These are phyloP conservation scores for Platismatia glauca DNA, from an alignment of 495 filamentous ascomycete genomes.

Conservation along the genomic window DNA sequence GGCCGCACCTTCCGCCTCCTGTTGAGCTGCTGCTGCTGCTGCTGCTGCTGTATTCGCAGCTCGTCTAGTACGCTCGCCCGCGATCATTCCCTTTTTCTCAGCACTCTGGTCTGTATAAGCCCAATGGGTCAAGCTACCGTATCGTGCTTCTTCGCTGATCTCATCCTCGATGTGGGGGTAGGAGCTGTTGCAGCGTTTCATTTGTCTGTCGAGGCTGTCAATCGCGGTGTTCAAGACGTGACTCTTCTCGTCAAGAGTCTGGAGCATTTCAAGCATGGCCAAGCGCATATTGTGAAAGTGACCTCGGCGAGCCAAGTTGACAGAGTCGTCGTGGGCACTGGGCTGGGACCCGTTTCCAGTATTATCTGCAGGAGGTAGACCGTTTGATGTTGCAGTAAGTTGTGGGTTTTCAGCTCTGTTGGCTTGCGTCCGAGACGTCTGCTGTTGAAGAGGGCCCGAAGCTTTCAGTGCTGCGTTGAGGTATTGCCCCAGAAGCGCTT, in stretches of 20 bases:
- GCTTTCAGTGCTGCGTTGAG: conserved; percentile 57
- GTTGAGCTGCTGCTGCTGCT: conserved; percentile 57
- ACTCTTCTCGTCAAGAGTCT: conserved; percentile 90
- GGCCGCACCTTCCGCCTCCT: conserved; percentile 67
- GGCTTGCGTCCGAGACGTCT: not conserved
- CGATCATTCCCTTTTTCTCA: conserved; percentile 47
- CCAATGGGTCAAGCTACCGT: conserved; percentile 89
- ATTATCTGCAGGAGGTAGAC: not conserved
- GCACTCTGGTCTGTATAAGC: conserved; percentile 78
- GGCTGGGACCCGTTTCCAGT: not conserved
- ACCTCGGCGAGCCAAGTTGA: conserved; percentile 47
- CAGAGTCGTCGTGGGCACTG: conserved; percentile 32
- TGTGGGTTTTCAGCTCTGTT: not conserved
- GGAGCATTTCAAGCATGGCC: conserved; percentile 65
- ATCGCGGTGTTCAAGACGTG: conserved; percentile 86
- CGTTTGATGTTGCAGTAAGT: not conserved
- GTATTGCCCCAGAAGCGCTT: conserved; percentile 56
- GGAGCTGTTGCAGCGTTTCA: conserved; percentile 71
- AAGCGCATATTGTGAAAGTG: conserved; percentile 55
- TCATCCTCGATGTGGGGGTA: conserved; percentile 77
- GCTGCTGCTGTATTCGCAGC: conserved; percentile 58
- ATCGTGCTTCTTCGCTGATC: conserved; percentile 87
- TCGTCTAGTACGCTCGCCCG: conserved; percentile 62
- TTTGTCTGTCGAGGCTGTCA: conserved; percentile 77
- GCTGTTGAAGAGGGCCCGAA: conserved; percentile 24